Base-by-base conservation (phyloP, 1,284 basidiomycete species). In the Fistulinella cinereoalba region DNA sequence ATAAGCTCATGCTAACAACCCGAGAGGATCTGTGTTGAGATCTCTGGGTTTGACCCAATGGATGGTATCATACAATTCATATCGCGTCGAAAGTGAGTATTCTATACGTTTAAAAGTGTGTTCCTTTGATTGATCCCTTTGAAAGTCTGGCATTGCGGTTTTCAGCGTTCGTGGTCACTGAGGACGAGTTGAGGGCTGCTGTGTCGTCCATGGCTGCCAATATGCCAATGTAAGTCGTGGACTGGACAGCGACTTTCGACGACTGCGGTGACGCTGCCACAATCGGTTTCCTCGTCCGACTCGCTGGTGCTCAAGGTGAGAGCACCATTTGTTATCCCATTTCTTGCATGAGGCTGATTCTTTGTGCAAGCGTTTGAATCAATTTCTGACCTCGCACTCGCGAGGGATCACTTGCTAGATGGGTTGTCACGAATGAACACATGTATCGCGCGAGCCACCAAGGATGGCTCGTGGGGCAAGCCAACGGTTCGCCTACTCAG, bases 11-110 rank as follows among this genome's bases (percentile, higher is more conserved):
- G 13, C 4, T 56, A 3, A 56, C 57, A 0, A 58, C 59, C 0
- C n/a, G 18, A 15, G 44, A 61, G 1, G 57, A 57, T 10, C 22
- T 61, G 15, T 61, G 59, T 64, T 21, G 50, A 60, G 33, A 44
- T 64, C 24, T 34, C 41, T 4, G 56, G 57, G 6, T 61, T 61
- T 13, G 52, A 57, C 23, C 38, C 57, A 2, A 29, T 9, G 2
- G 52, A 53, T 33, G 61, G 59, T 6, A 33, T 61, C 39, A 32
- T 60, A 4, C 45, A 31, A 22, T 63, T 52, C 31, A 25, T 57
- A 16, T 48, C 54, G 25, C 55, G 57, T 22, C 41, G 44, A 39
- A 41, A 48, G 53, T 50, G 22, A 46, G 44, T 33, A 8, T 33
- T 16, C 4, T n/a, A 33, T 33, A 16, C 18, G 25, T 34, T 16